Base-by-base conservation (phyloP, 2,329 filamentous ascomycete genomes). In the Macrophomina phaseolina region DNA sequence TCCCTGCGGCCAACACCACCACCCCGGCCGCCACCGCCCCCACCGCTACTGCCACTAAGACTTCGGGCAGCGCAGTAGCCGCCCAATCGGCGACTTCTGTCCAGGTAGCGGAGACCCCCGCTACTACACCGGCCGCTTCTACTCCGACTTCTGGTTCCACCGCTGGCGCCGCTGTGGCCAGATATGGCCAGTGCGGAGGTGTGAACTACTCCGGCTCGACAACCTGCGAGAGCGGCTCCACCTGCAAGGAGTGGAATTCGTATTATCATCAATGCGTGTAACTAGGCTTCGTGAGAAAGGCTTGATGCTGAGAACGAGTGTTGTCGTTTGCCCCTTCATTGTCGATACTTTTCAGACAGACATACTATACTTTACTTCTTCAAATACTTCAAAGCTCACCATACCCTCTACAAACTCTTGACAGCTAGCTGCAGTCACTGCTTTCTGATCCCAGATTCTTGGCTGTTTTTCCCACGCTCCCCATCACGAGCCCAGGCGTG, bases 171-270 rank as follows among this genome's bases (percentile, higher is more conserved):
- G 60, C 69, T n/a, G 69, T 70, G 0, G 38, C 65, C 14, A 69
- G 67, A 45, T 81, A 77, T 67, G 76, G 77, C 1, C 79, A 81
- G 71, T 81, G 80, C 68, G 81, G 80, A 65, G 80, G 80, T n/a
- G 70, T 69, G 18, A 75, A 73, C 66, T 81, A 71, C 64, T 76
- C 69, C 5, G 81, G 80, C 23, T 53, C 76, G 1, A 77, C 73
- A 1, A 67, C 71, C 34, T 82, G 80, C 52, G 74, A 73, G 6
- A 56, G 70, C 30, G 80, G 79, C 9, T 67, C 68, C 30, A 70
- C 71, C 6, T 82, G 80, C 72, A 71, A 73, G 38, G 68, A 69
- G 1, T 69, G 62, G 38, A 81, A 81, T 71, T 68, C 71, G 0
- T 82, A 78, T 69, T 82, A 82, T 71, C 75, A 68, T 36, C 81